phyloP scores from a whole-genome alignment of 768 basidiomycete genomes.

The Pulveroboletus frians region DNA sequence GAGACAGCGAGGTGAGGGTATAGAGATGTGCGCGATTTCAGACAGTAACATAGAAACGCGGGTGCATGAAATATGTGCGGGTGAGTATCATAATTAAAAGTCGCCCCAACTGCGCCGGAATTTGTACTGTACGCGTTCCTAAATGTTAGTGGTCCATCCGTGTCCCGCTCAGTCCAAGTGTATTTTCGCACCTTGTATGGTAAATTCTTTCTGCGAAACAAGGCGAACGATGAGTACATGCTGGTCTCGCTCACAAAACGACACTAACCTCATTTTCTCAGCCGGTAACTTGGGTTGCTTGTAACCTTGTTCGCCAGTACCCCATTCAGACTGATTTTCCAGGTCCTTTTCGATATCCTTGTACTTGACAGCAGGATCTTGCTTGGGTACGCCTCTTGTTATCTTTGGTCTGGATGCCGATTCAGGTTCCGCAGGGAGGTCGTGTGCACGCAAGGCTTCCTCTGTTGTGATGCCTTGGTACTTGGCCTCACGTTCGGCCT shows the following conservation, averaged over 20 bases:
- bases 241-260: neutral
- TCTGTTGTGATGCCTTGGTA: slow-evolving; percentile 80
- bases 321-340: slow-evolving; percentile 61
- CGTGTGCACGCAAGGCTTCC: slow-evolving; percentile 56
- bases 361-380: slow-evolving; percentile 62
- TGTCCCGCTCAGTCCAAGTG: slow-evolving; percentile 6
- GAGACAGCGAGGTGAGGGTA: slow-evolving; percentile 14
- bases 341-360: slow-evolving; percentile 50
- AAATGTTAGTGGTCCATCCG: slow-evolving; percentile 40
- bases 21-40: slow-evolving; percentile 24
- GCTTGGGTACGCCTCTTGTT: slow-evolving; percentile 54
- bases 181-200: slow-evolving; percentile 74
- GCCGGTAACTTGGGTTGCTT: slow-evolving; percentile 63
- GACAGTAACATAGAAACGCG: neutral
- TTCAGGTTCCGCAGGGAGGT: slow-evolving; percentile 25
- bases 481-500: slow-evolving; percentile 78
- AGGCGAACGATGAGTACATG: slow-evolving; percentile 2
- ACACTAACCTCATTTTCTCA: slow-evolving; percentile 67
- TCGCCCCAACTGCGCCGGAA: slow-evolving; percentile 87
- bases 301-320: slow-evolving; percentile 65
- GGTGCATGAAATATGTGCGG: slow-evolving; percentile 7
- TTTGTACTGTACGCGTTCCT: slow-evolving; percentile 78
- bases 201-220: slow-evolving; percentile 55
- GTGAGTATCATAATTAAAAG: slow-evolving; percentile 44
- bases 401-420: slow-evolving; percentile 44